Conservation (phyloP, 495 filamentous ascomycete species). For the Daldinia decipiens region DNA sequence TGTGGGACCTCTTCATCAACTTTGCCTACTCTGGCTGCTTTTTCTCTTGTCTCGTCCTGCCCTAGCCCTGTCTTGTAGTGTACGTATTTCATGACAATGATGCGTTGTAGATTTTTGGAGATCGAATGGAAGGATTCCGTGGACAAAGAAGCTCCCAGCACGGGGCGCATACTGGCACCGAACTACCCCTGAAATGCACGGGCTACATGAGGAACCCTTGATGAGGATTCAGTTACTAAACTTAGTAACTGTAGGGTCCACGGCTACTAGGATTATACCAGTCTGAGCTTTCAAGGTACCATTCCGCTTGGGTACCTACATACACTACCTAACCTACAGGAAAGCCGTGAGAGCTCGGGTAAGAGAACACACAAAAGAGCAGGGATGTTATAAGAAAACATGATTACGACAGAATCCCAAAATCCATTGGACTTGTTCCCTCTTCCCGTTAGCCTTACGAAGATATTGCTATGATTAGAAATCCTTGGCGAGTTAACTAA, state of each 20-base stretch:
- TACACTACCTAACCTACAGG: background rate
- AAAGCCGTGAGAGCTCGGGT: background rate
- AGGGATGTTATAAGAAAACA: background rate
- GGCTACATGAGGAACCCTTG: conserved; percentile 3
- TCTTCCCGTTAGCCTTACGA: background rate
- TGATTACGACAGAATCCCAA: background rate
- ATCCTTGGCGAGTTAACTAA: background rate
- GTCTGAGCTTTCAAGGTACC: conserved; percentile 6
- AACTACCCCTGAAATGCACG: conserved; percentile 14
- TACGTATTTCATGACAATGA: conserved; percentile 27
- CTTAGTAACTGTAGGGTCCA: conserved; percentile 37
- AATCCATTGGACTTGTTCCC: background rate
- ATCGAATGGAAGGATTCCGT: conserved; percentile 19
- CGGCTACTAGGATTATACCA: conserved; percentile 18
- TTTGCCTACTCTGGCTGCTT: conserved; percentile 6
- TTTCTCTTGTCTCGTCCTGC: conserved; percentile 23
- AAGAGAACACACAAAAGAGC: background rate
- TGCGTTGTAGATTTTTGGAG: conserved; percentile 25
- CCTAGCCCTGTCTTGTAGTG: conserved; percentile 22
- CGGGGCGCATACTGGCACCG: conserved; percentile 32
- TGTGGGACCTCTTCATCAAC: conserved; percentile 38
- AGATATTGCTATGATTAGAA: background rate
- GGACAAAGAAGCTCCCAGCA: conserved; percentile 33
- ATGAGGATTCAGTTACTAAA: conserved; percentile 32
- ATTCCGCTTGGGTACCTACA: background rate